Evolutionary conservation across 129 eudicot genomes (phyloP).

Genomic region (Flaveria robusta): DNA sequence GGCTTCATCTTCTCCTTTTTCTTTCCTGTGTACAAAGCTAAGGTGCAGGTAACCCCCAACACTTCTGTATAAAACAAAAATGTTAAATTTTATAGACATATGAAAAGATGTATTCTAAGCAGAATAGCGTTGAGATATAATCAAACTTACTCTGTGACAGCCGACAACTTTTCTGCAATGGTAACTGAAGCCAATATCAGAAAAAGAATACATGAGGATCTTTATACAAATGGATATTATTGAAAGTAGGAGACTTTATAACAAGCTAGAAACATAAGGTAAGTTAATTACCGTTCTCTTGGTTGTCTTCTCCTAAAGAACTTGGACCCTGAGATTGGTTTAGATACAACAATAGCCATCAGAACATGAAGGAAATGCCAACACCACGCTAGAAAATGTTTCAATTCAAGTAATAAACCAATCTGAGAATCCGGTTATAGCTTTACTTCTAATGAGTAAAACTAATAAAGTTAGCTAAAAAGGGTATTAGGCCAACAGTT

Average conservation of each 20-base stretch:
- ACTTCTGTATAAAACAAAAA: constrained; percentile 43
- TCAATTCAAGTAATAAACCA: too few species aligned
- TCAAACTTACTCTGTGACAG: constrained; percentile 60
- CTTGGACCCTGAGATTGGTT: constrained; percentile 46
- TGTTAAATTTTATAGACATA: neutral
- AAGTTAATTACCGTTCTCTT: constrained; percentile 43
- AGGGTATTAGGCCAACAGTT: neutral
- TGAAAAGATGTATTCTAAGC: neutral
- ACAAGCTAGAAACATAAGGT: neutral
- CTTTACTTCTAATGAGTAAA: too few species aligned
- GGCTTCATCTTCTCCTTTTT: constrained; percentile 43
- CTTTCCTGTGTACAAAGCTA: constrained; percentile 35
- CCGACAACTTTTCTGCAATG: constrained; percentile 59
- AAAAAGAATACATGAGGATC: constrained; percentile 1
- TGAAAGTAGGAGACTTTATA: constrained; percentile 11
- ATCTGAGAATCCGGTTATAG: too few species aligned
- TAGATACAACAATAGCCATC: neutral
- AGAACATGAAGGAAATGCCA: neutral
- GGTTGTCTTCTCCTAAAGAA: constrained; percentile 41
- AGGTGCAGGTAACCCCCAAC: constrained; percentile 45
- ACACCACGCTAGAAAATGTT: neutral
- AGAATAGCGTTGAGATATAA: neutral
- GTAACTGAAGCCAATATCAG: constrained; percentile 17
- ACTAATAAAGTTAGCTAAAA: too few species aligned
- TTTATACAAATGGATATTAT: constrained; percentile 3